Percentiles rank a stretch among this genome's conserved stretches.
Evolutionary conservation across 2,329 filamentous ascomycete genomes (phyloP).

Genomic region (Pseudogymnoascus sp.): DNA sequence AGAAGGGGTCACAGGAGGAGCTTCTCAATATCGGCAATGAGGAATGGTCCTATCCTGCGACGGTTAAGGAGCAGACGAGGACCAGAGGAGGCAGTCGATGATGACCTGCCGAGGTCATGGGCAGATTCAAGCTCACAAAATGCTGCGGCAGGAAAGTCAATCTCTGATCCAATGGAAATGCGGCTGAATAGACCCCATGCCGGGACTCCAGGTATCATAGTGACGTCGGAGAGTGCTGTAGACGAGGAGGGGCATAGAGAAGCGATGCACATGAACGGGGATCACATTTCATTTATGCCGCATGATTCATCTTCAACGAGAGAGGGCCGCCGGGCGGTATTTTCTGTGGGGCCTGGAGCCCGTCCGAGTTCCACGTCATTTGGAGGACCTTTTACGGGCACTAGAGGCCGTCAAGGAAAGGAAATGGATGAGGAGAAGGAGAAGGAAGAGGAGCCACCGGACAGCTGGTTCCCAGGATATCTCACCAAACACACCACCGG

Average conservation of each 20-base stretch:
- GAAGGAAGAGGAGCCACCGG: constrained; percentile 57
- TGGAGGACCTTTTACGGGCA: constrained; percentile 19
- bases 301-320: neutral
- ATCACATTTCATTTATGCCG: constrained; percentile 3
- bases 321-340: neutral
- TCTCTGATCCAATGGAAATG: neutral
- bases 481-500: constrained; percentile 48
- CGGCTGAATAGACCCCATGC: neutral
- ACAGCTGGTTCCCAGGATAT: constrained; percentile 51
- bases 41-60: neutral
- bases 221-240: neutral
- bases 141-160: neutral
- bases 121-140: neutral
- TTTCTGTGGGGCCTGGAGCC: neutral
- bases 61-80: neutral
- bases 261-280: neutral
- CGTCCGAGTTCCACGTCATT: neutral
- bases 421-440: constrained; percentile 51
- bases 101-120: neutral
- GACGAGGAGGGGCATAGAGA: neutral
- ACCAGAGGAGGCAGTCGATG: neutral
- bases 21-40: neutral
- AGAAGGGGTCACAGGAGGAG: constrained; percentile 8
- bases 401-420: constrained; percentile 34
- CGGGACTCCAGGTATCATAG: neutral